Evolutionary conservation across 768 basidiomycete genomes (phyloP).

Genomic region (Boletus rubroflammeus): DNA sequence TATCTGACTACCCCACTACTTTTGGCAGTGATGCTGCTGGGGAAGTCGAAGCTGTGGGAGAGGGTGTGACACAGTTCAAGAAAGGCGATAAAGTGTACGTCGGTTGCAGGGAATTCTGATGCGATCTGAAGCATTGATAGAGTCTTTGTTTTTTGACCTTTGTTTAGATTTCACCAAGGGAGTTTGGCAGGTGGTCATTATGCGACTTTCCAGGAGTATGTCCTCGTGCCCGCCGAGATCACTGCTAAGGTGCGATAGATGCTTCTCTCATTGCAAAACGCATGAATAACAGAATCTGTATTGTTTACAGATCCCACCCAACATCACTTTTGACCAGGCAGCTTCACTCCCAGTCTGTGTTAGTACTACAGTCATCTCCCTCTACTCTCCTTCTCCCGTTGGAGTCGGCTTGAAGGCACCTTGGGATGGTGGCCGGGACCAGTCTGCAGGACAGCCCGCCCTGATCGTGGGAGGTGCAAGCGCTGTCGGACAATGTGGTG

Average conservation of each 20-base stretch:
- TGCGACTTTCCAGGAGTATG: constrained; percentile 29
- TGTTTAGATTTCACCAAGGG: constrained; percentile 21
- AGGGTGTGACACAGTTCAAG: constrained; percentile 35
- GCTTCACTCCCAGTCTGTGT: constrained; percentile 36
- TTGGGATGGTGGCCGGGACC: constrained; percentile 32
- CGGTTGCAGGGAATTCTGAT: neutral
- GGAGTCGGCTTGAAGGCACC: constrained; percentile 33
- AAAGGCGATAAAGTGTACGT: constrained; percentile 32
- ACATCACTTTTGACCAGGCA: constrained; percentile 36
- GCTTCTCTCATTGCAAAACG: neutral
- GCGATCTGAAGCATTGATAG: neutral
- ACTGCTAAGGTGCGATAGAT: constrained; percentile 8
- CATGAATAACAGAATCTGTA: constrained; percentile 9
- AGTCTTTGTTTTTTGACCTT: neutral
- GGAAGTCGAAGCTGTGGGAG: constrained; percentile 37
- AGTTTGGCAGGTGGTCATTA: neutral
- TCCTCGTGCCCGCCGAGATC: constrained; percentile 21
- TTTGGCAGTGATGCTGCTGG: constrained; percentile 41
- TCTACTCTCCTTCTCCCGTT: constrained; percentile 29
- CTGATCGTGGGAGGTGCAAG: constrained; percentile 38
- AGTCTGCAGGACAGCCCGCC: constrained; percentile 29
- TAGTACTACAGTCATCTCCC: constrained; percentile 29
- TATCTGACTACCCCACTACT: constrained; percentile 32
- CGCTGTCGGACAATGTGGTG: constrained; percentile 39
- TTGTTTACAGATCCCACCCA: constrained; percentile 34